Conservation (phyloP, 257 asterid species). For the Parsonsia alboflavescens region DNA sequence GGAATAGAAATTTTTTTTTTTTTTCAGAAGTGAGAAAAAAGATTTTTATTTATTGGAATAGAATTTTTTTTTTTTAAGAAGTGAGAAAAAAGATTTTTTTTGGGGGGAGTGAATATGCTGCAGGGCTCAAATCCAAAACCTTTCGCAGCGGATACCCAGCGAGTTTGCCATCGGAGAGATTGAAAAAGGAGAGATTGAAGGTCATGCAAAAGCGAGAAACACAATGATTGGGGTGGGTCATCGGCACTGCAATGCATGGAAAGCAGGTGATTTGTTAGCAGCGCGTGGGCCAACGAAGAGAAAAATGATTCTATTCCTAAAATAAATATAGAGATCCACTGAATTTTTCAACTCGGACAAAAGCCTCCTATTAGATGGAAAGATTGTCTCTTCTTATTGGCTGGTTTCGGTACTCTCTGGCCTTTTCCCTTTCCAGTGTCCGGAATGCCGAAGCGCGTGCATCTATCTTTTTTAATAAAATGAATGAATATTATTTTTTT, state of each 20-base stretch:
- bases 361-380: slow-evolving; percentile 12
- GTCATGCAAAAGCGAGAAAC: background rate
- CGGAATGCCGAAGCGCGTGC: background rate
- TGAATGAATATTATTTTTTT: too few relatives aligned
- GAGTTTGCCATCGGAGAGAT: too few relatives aligned
- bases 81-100: too few relatives aligned
- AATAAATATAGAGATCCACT: background rate
- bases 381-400: slow-evolving; percentile 15
- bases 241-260: background rate
- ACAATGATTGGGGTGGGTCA: background rate
- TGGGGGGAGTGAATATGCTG: too few relatives aligned
- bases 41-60: too few relatives aligned
- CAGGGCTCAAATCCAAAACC: too few relatives aligned
- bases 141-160: too few relatives aligned
- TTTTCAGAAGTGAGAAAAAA: too few relatives aligned
- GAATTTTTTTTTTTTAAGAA: too few relatives aligned
- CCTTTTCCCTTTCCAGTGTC: background rate
- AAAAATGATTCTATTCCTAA: too few relatives aligned
- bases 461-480: too few relatives aligned
- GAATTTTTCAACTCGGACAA: background rate
- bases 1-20: too few relatives aligned
- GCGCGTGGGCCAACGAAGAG: background rate
- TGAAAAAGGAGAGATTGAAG: background rate
- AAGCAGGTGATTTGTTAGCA: background rate
- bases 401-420: background rate